These are phyloP conservation scores for Globisporangium iwayamae DNA, from an alignment of 352 stramenopile genomes.

Conservation along the genomic window DNA sequence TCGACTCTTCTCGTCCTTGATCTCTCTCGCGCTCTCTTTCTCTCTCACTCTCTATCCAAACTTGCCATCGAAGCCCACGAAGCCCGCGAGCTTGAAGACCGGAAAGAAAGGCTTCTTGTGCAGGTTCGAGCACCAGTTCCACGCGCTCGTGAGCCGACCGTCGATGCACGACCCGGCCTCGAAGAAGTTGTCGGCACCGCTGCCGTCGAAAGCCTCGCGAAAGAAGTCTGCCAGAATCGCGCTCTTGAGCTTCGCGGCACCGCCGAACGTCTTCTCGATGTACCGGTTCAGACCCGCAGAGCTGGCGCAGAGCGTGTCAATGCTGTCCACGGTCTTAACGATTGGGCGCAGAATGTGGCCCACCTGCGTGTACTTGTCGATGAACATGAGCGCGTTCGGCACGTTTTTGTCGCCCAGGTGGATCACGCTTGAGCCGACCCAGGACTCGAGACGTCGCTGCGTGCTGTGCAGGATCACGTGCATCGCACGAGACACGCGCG, in stretches of 20 bases:
- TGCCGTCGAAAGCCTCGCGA: conserved; percentile 94
- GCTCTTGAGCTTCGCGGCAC: conserved; percentile 74
- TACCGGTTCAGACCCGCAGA: conserved; percentile 56
- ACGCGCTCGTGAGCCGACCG: conserved; percentile 94
- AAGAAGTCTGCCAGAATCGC: conserved; percentile 96
- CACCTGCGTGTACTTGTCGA: conserved; percentile 98
- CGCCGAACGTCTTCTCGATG: conserved; percentile 81
- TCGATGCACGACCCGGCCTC: conserved; percentile 96
- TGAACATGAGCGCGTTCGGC: conserved; percentile 97
- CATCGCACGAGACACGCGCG: conserved; percentile 94
- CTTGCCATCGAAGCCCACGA: conserved; percentile 96
- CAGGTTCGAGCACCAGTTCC: conserved; percentile 97
- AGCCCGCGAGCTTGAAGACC: conserved; percentile 96
- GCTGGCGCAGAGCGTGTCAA: conserved; percentile 49
- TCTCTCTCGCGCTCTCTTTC: too few relatives aligned
- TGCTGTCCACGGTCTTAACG: conserved; percentile 79
- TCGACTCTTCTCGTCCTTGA: conserved; percentile 1
- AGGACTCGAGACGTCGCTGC: conserved; percentile 70
- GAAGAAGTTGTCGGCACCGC: conserved; percentile 94
- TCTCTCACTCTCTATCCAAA: conserved; percentile 61
- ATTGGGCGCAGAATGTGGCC: conserved; percentile 85
- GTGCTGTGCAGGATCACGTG: conserved; percentile 90
- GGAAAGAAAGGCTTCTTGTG: conserved; percentile 93
- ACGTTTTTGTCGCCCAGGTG: conserved; percentile 98
- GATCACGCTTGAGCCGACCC: conserved; percentile 94